A percentile compares a stretch with the other conserved stretches of the same genome.
Conservation (phyloP, 192 early-diverging fungal species). For the Neocallimastix lanati region DNA sequence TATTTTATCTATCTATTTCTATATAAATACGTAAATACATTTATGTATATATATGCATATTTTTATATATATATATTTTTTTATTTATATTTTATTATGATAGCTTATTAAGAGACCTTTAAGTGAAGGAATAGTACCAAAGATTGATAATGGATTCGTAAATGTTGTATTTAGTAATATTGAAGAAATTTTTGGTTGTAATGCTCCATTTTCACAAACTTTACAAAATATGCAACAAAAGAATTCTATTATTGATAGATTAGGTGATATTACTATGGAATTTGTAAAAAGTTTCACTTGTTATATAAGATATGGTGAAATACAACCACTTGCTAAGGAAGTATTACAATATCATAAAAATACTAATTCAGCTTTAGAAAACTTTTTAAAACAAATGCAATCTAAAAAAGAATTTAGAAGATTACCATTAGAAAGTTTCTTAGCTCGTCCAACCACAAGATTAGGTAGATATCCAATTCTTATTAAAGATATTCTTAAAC, state of each 20-base stretch:
- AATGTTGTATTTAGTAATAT: not conserved
- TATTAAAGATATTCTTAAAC: slow-evolving; percentile 59
- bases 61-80: not conserved
- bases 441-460: slow-evolving; percentile 73
- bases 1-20: too few relatives aligned
- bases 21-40: too few relatives aligned
- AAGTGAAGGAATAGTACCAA: not conserved
- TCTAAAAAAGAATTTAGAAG: slow-evolving; percentile 59
- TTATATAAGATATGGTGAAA: not conserved
- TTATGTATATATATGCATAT: not conserved
- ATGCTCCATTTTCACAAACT: not conserved
- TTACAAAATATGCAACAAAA: not conserved
- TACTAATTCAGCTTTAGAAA: not conserved
- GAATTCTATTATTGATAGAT: not conserved
- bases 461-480: slow-evolving; percentile 76
- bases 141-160: not conserved
- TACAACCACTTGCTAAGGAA: not conserved
- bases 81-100: not conserved
- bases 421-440: slow-evolving; percentile 67
- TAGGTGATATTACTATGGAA: not conserved
- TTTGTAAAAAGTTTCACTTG: not conserved
- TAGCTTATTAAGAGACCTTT: not conserved
- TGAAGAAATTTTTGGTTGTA: not conserved
- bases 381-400: slow-evolving; percentile 25
- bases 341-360: not conserved